Evolutionary conservation across 2,329 filamentous ascomycete genomes (phyloP), one percentile per base, ranked within the genome.

Genomic region (Aspergillus chevalieri): DNA sequence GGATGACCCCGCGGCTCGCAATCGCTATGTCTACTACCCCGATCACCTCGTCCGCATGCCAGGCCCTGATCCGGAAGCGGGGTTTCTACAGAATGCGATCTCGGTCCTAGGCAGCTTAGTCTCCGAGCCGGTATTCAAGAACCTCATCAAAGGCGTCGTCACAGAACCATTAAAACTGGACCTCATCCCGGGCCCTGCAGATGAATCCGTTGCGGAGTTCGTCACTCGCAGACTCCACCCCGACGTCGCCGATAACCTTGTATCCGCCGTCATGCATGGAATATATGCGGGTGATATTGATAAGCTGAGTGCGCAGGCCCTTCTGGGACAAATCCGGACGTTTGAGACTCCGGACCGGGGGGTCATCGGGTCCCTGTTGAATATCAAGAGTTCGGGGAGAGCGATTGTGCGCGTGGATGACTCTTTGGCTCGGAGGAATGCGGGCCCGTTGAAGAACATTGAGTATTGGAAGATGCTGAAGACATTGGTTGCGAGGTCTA

Each of bases 211-310:
- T n/a, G 84, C 80, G 26, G 76, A 79, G 1, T 92, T 86, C 63
- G 65, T 89, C 6, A 68, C 71, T 2, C 73, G 82, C 26, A 69
- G 81, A 6, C 65, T 84, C 14, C 75, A 77, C 41, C 72, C 76
- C 19, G 66, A 74, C 30, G 55, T 87, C 6, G 82, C 82, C 12
- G 78, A 93, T 57, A 91, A 94, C 59, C 47, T 95, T 15, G 70
- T 83, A 6, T 95, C 89, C 4, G 89, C 85, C 1, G 64, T 83
- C 2, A 69, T 89, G 47, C 93, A 97, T 68, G 93, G 93, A 39
- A 89, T 97, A 51, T 95, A 94, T 67, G 93, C 91, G 19, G 93
- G 93, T 4, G 87, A 96, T 68, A 82, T 95, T 44, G 83, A 87
- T 65, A 79, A 85, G 63, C 74, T 97, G 46, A 95, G 90, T 67